Percentiles rank a stretch among this genome's conserved stretches.
phyloP scores from a whole-genome alignment of 1,284 basidiomycete species.

The Microstroma glucosiphilum region DNA sequence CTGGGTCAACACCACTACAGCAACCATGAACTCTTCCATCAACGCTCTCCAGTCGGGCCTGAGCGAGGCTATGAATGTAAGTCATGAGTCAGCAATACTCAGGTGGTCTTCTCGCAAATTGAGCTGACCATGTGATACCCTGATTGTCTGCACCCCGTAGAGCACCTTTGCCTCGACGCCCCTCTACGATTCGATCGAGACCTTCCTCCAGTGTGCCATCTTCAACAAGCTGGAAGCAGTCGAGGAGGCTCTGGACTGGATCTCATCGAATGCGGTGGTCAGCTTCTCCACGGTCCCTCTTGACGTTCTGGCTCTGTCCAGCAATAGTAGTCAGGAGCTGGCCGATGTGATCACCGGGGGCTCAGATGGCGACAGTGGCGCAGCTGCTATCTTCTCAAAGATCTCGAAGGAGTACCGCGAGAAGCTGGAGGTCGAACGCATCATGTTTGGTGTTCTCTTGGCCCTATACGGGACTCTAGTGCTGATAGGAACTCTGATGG shows the following conservation, averaged over 20 bases:
- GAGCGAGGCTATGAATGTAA: constrained; percentile 27
- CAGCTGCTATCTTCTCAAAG: neutral
- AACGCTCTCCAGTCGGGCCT: constrained; percentile 55
- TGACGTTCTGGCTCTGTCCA: constrained; percentile 68
- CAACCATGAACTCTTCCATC: constrained; percentile 62
- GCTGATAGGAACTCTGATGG: neutral
- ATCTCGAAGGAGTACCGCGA: neutral
- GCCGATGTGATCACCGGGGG: constrained; percentile 3
- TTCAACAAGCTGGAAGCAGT: constrained; percentile 80
- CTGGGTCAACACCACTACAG: constrained; percentile 89
- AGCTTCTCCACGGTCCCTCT: constrained; percentile 69
- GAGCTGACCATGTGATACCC: neutral
- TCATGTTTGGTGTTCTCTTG: neutral
- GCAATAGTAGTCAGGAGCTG: constrained; percentile 65
- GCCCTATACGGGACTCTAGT: neutral
- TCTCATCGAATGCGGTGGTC: constrained; percentile 77
- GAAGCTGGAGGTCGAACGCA: neutral
- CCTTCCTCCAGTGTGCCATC: constrained; percentile 62
- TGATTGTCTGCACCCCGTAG: neutral
- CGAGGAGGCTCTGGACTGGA: constrained; percentile 80
- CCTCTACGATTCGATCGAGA: constrained; percentile 29
- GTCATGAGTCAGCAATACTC: neutral
- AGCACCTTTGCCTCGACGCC: constrained; percentile 65
- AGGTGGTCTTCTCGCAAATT: neutral
- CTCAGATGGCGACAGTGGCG: neutral